Evolutionary conservation across 2,329 filamentous ascomycete species (phyloP), one percentile per base, ranked within the genome.

Genomic region (Emericellopsis atlantica): DNA sequence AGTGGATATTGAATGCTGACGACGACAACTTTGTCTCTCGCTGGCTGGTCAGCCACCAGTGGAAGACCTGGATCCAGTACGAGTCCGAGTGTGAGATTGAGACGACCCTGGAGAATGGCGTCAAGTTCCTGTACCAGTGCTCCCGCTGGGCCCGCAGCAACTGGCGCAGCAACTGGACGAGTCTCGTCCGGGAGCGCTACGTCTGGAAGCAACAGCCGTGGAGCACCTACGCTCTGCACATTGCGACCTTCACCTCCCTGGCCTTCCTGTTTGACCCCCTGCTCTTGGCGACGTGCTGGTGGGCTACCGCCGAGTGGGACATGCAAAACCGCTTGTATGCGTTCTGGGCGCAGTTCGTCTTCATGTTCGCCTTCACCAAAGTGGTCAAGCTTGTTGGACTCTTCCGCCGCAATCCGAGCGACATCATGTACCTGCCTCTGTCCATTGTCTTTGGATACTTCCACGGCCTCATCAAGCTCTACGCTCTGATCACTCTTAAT

Each of bases 11-110:
- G 45, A 95, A 95, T 56, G 88, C 90, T 22, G 90, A 96, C 61
- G 90, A 96, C 60, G 90, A 96, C 70, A 96, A 96, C 65, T 96
- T 95, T 65, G 86, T 96, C 51, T 95, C 90, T 6, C 81, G 90
- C 43, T 96, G 90, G 90, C 74, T 96, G 54, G 89, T 95, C 50
- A 84, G 79, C 48, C 83, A 95, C 65, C 75, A 81, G 50, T 94
- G 87, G 85, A 87, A 93, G 65, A 95, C 89, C 18, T 90, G 85
- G 71, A 84, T 95, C 60, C 90, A 96, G 65, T 95, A 95, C 64
- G 82, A 95, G 59, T 77, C 74, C 37, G 86, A 93, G 56, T 93
- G 86, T 53, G 85, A 93, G 62, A 82, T 96, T 45, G 81, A 92
- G 66, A 96, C 90, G 22, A 95, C 89, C 4, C 72, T 96, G 33